Conservation (phyloP, 2,329 filamentous ascomycete genomes). For the Cordyceps cateniannulata region DNA sequence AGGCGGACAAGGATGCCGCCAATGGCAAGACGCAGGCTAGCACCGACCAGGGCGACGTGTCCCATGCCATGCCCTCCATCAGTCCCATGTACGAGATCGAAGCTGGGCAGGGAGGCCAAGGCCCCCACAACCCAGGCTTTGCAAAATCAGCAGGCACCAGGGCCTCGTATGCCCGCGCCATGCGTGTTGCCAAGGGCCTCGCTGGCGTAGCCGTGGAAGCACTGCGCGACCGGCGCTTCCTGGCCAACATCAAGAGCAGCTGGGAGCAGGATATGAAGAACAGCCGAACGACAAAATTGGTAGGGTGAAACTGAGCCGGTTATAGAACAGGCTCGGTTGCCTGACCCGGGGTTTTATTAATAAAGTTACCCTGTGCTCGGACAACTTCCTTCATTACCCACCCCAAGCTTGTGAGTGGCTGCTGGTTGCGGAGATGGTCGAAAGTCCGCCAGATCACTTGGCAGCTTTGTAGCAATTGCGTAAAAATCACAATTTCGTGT, state of each 20-base stretch:
- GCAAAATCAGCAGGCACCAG: slow-evolving; percentile 42
- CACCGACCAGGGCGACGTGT: slow-evolving; percentile 55
- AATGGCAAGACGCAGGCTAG: slow-evolving; percentile 42
- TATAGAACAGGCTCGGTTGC: background rate
- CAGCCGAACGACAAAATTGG: background rate
- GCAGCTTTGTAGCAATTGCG: background rate
- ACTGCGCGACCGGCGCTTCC: slow-evolving; percentile 32
- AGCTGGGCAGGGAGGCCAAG: slow-evolving; percentile 28
- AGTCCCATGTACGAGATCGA: slow-evolving; percentile 44
- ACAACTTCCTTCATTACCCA: background rate
- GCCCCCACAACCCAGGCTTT: slow-evolving; percentile 49
- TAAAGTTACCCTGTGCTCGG: background rate
- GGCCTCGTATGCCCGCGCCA: slow-evolving; percentile 37
- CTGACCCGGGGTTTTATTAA: background rate
- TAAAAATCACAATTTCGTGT: background rate
- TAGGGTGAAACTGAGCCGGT: background rate
- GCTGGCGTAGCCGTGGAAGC: slow-evolving; percentile 43
- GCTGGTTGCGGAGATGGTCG: background rate
- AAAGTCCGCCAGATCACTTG: background rate
- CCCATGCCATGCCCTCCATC: slow-evolving; percentile 50
- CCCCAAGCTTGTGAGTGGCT: background rate
- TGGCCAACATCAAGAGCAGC: slow-evolving; percentile 32
- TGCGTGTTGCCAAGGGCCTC: slow-evolving; percentile 41
- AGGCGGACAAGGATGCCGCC: slow-evolving; percentile 35
- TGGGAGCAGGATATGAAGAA: slow-evolving; percentile 11